phyloP scores from a whole-genome alignment of 306 rosid genomes.

The Vigna angularis region DNA sequence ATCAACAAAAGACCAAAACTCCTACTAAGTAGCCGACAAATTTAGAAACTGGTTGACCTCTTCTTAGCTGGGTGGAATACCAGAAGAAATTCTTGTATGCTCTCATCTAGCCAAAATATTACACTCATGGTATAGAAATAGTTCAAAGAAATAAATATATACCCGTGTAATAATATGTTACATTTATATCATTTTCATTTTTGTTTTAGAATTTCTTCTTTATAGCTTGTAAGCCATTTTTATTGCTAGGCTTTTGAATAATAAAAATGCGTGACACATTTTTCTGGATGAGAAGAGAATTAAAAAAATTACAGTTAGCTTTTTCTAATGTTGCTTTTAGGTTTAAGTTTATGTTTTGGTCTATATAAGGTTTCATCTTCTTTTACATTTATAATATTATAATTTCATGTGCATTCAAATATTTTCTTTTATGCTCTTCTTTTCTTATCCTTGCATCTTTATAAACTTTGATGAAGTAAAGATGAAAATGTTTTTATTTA shows the following conservation, averaged over 20 bases:
- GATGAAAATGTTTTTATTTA: not conserved
- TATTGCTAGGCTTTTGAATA: not conserved
- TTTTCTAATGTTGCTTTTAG: no score
- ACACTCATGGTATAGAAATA: not conserved
- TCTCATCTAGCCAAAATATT: not conserved
- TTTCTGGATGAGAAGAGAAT: not conserved
- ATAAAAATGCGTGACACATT: not conserved
- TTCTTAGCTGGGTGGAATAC: not conserved
- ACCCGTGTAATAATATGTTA: not conserved
- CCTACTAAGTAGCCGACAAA: slow-evolving; percentile 21
- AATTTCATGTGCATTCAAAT: no score
- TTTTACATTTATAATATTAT: no score
- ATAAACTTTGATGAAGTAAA: no score
- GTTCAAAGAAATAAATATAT: not conserved
- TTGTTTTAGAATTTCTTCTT: not conserved
- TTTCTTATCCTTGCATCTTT: no score
- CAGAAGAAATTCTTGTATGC: not conserved
- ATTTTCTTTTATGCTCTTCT: no score
- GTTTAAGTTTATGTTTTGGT: no score
- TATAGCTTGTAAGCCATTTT: not conserved
- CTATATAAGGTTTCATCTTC: no score
- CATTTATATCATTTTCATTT: not conserved
- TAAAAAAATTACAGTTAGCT: no score
- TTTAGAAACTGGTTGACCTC: not conserved
- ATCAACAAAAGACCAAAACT: not conserved